Evolutionary conservation across 352 stramenopile genomes (phyloP).

Genomic region (Globisporangium rhizosaccharum): DNA sequence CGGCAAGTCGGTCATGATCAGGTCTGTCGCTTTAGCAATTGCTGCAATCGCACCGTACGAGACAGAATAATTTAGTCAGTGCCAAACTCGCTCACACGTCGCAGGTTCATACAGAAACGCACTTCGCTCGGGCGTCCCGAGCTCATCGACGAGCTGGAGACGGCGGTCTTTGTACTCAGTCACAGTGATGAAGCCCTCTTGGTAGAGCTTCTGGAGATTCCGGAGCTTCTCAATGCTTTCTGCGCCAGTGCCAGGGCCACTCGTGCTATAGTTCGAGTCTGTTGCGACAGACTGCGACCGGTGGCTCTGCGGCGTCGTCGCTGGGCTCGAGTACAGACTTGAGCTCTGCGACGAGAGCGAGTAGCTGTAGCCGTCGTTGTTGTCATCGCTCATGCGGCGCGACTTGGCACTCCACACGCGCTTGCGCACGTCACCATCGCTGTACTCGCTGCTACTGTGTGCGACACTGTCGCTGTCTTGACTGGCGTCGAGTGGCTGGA

Average conservation of each 20-base stretch:
- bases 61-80: slow-evolving; percentile 1
- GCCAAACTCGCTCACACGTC: background rate
- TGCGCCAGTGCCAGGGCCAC: background rate
- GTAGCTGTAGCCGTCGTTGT: slow-evolving; percentile 2
- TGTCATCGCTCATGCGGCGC: slow-evolving; percentile 6
- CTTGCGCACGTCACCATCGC: slow-evolving; percentile 14
- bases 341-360: slow-evolving; percentile 11
- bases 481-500: background rate
- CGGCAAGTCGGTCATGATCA: slow-evolving; percentile 41
- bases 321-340: slow-evolving; percentile 16
- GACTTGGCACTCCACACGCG: background rate
- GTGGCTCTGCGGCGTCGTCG: slow-evolving; percentile 11
- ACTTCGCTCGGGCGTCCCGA: slow-evolving; percentile 52
- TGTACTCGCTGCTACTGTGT: slow-evolving; percentile 10
- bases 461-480: background rate
- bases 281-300: slow-evolving; percentile 12
- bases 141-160: slow-evolving; percentile 58
- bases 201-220: slow-evolving; percentile 67
- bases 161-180: slow-evolving; percentile 73
- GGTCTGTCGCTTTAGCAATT: slow-evolving; percentile 53
- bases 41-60: slow-evolving; percentile 15
- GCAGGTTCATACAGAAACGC: slow-evolving; percentile 14
- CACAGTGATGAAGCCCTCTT: slow-evolving; percentile 79
- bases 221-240: slow-evolving; percentile 54
- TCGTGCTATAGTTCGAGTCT: slow-evolving; percentile 1